These are phyloP conservation scores for Colletotrichum scovillei DNA, from an alignment of 2,329 filamentous ascomycete genomes.

Conservation along the genomic window DNA sequence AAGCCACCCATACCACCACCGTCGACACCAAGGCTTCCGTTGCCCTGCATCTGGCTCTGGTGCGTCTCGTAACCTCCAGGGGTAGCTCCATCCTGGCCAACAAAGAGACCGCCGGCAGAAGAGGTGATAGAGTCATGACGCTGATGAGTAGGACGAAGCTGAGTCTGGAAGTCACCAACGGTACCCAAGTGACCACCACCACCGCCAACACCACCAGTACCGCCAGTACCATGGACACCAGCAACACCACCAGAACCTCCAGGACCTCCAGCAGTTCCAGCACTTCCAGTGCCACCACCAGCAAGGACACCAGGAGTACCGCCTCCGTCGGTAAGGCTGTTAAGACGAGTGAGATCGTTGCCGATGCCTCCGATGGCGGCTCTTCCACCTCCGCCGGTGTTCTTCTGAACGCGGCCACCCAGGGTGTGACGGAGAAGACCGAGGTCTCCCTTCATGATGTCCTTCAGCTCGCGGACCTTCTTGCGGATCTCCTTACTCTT, in stretches of 20 bases:
- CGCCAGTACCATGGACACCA: not conserved
- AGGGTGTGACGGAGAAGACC: constrained; percentile 2
- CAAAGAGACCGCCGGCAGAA: not conserved
- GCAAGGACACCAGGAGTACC: too few species aligned
- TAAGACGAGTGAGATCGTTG: not conserved
- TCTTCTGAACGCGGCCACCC: constrained; percentile 16
- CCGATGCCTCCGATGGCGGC: not conserved
- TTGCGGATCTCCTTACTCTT: constrained; percentile 11
- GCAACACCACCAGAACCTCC: not conserved
- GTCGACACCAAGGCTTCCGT: not conserved
- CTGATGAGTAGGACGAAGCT: not conserved
- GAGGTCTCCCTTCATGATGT: not conserved
- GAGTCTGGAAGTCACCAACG: not conserved
- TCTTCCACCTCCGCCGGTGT: not conserved
- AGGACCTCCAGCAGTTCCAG: too few species aligned
- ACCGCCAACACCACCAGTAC: not conserved
- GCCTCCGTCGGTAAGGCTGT: not conserved
- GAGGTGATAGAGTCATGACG: not conserved
- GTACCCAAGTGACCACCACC: too few species aligned
- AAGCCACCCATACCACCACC: not conserved
- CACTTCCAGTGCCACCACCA: not conserved
- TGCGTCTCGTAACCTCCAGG: too few species aligned
- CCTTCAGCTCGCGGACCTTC: constrained; percentile 27
- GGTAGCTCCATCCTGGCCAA: not conserved
- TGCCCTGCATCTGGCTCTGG: not conserved